Base-by-base conservation (phyloP, 192 early-diverging fungal species). In the Chytriomyces hyalinus region DNA sequence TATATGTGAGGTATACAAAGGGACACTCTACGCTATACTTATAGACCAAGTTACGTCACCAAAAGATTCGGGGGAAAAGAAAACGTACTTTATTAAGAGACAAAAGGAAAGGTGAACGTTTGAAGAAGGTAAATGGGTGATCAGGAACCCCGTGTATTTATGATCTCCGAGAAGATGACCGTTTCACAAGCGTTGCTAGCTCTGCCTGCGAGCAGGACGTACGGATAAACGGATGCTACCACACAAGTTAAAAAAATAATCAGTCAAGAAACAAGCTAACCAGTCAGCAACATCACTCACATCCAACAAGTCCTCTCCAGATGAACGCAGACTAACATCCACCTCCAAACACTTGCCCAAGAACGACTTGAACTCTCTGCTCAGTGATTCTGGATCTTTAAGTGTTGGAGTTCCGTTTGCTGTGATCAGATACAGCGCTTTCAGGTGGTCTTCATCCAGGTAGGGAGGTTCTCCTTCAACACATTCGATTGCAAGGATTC, bases 401-500 rank as follows among this genome's bases (percentile, higher is more conserved):
- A 96, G 84, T 46, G 91, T 92, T 4, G 96, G 96, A 6, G 95
- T 97, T 67, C 96, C 96, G 77, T 96, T 96, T 50, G 94, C 96
- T 9, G 96, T 94, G 83, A 97, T 96, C 69, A 97, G 83, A 65
- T 96, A 97, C 61, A 96, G 82, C 20, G 96, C 96, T 85, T 93
- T 92, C 76, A 97, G 86, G 26, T 95, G 94, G 78, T 96, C 93
- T 82, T 97, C 96, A 69, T 96, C 92, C 77, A 97, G 80, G 72
- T 97, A 97, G 63, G 96, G 96, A 6, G 95, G 96, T 76, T 97
- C 96, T 69, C 93, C 92, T 83, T 97, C 96, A 72, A 97, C 90
- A 94, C 96, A 96, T 83, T 97, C 95, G 67, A 96, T 96, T 2
- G 93, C 94, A 92, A 96, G 95, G 79, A 97, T 97, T 61, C 96